These are phyloP conservation scores for Acephala macrosclerotiorum DNA, from an alignment of 2,329 filamentous ascomycete genomes.

Conservation along the genomic window DNA sequence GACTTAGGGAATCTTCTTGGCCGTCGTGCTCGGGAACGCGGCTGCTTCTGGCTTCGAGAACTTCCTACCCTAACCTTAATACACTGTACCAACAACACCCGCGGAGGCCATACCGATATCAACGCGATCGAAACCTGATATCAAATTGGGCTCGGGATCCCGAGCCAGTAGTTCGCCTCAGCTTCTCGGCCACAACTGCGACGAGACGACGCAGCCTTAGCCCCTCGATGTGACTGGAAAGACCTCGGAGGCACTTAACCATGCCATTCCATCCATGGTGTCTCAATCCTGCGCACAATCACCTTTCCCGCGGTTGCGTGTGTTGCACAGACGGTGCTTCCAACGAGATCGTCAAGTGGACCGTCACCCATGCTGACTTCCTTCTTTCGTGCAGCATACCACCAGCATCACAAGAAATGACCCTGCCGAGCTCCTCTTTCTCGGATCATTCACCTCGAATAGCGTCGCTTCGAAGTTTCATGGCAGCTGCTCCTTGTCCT, in stretches of 20 bases:
- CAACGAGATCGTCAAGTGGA: conserved; percentile 1
- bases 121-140: neutral
- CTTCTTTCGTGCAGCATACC: neutral
- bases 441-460: neutral
- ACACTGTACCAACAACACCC: too few species aligned
- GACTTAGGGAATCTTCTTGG: neutral
- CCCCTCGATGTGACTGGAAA: neutral
- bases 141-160: neutral
- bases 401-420: neutral
- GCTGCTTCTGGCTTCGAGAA: neutral
- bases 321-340: neutral
- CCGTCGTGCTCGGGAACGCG: neutral
- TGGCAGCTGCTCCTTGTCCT: neutral
- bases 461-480: neutral
- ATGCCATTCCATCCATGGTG: neutral
- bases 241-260: neutral
- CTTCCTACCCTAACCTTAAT: neutral
- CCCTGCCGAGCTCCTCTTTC: too few species aligned
- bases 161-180: neutral
- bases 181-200: neutral
- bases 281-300: neutral
- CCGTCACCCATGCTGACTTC: neutral
- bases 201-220: neutral
- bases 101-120: neutral
- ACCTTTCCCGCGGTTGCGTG: neutral